Percentiles rank a stretch among this genome's conserved stretches.
Evolutionary conservation across 2,329 filamentous ascomycete genomes (phyloP).

Genomic region (Ophiostoma triangulosporum): DNA sequence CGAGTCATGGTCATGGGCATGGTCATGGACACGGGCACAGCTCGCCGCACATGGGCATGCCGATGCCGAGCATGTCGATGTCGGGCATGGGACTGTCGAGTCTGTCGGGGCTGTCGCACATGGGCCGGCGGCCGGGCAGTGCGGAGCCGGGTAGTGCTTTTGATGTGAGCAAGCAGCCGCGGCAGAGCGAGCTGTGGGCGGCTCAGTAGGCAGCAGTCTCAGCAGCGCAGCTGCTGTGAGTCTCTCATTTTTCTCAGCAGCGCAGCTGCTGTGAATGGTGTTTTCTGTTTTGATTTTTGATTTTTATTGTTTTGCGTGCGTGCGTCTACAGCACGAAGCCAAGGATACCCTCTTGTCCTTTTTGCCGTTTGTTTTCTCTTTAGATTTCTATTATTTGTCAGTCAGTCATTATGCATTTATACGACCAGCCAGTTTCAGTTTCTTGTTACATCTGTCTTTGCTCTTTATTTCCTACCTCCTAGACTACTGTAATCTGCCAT

Average conservation of each 20-base stretch:
- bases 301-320: background rate
- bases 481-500: background rate
- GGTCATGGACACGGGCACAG: background rate
- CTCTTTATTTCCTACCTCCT: background rate
- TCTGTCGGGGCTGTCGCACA: background rate
- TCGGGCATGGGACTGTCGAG: background rate
- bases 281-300: background rate
- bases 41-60: background rate
- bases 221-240: too few relatives aligned
- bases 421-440: background rate
- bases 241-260: background rate
- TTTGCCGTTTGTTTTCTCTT: background rate
- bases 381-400: background rate
- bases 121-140: slow-evolving; percentile 58
- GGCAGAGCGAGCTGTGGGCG: slow-evolving; percentile 41
- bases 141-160: slow-evolving; percentile 42
- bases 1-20: background rate
- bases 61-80: background rate
- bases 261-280: too few relatives aligned
- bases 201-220: slow-evolving; percentile 26
- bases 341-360: slow-evolving; percentile 5
- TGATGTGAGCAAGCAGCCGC: slow-evolving; percentile 28
- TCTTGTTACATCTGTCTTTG: background rate
- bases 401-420: background rate
- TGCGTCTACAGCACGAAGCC: background rate